Evolutionary conservation across 2,329 filamentous ascomycete species (phyloP), one percentile per base, ranked within the genome.

Genomic region (Apiospora arundinis): DNA sequence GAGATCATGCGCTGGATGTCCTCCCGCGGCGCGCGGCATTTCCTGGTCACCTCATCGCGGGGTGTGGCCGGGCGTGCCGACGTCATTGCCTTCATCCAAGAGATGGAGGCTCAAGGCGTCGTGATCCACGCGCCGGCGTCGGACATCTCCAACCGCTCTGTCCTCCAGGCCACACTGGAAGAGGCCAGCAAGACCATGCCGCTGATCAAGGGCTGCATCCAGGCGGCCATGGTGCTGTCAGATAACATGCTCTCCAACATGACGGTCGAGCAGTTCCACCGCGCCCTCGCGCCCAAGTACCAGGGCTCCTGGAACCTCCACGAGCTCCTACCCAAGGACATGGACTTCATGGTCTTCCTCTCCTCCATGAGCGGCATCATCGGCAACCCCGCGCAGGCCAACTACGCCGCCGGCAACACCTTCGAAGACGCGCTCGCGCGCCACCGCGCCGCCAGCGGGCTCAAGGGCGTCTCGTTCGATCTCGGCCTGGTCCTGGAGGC

Each of bases 291-390:
- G 49, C 84, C 86, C 74, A 90, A 90, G 76, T 84, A 87, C 0
- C 79, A 83, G 5, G 87, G 86, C 12, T 85, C 85, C 1, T 87
- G 84, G 83, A 89, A 90, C 76, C 81, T 89, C 65, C 86, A 90
- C 76, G 79, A 83, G 21, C 82, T 82, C 0, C 80, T 88, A 1
- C 72, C 77, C n/a, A 74, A 77, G 37, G 77, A 79, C 0, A 80
- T 87, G 1, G 85, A 88, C 77, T 89, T 71, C 72, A 89, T 89
- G 77, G 79, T 87, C 48, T 81, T 84, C 32, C 83, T 88, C 14
- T 89, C 87, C 0, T 86, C 86, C 2, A 83, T 85, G 0, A 83
- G 85, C 4, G 83, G 86, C 23, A 81, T 86, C 2, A 85, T 88
- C 23, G 87, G 86, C 0, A 86, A 86, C 76, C 81, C 81, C 56